Evolutionary conservation across 257 asterid species (phyloP).

Genomic region (Solanum rostratum): DNA sequence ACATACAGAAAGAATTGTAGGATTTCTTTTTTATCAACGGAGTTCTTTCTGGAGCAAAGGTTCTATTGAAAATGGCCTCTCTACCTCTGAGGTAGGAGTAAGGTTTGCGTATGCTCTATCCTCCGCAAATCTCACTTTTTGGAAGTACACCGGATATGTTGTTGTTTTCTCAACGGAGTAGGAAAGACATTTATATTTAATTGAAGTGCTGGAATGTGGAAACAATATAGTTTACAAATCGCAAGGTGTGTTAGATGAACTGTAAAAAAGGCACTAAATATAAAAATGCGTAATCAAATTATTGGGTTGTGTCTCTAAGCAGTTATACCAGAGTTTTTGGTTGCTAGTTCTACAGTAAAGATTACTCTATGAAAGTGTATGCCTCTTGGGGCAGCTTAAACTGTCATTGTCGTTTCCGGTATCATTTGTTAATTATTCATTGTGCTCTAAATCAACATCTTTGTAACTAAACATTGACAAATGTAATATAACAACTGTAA

Average conservation of each 20-base stretch:
- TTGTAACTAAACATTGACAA: background rate
- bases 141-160: background rate
- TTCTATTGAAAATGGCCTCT: background rate
- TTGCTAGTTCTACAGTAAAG: background rate
- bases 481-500: background rate
- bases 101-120: background rate
- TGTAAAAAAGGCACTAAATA: background rate
- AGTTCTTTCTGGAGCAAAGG: background rate
- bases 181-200: background rate
- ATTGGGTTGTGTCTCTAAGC: background rate
- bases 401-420: background rate
- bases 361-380: background rate
- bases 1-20: background rate
- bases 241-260: background rate
- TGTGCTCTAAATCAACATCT: background rate
- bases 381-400: background rate
- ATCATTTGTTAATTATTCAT: background rate
- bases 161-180: background rate
- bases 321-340: background rate
- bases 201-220: background rate
- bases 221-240: background rate
- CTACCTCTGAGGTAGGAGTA: background rate
- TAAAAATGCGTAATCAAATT: background rate
- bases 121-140: background rate
- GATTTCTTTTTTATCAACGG: background rate